Evolutionary conservation across 2,329 filamentous ascomycete species (phyloP), one percentile per base, ranked within the genome.

Genomic region (Hypoxylon sp.): DNA sequence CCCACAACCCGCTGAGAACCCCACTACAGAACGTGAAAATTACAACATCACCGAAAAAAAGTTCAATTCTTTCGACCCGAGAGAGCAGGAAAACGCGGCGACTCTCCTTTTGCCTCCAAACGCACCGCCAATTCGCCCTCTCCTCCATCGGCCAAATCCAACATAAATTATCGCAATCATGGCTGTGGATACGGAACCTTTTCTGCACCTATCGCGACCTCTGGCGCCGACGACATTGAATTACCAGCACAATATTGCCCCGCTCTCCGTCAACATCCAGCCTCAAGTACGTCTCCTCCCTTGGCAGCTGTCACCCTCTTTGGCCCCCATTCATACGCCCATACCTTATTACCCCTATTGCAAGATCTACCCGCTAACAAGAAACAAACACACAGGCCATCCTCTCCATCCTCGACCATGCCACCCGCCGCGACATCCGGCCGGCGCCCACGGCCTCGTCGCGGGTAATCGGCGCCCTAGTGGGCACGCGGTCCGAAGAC

Each of bases 381-480:
- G 21, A 2, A 41, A 11, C 29, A 29, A 30, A 61, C 30, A 11
- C 63, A 45, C 41, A 90, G 88, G 88, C 88, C 63, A 83, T 91
- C 69, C 84, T 97, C 84, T 85, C 90, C 77, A 87, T 97, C 85
- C 83, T 97, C 79, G 96, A 99, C 83, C 96, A 99, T 85, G 94
- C 95, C 73, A 88, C 95, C 73, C 93, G 96, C 81, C 91, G 95
- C 77, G 94, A 96, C 76, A 82, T 82, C 72, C 83, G 82, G 73
- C 85, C 88, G 72, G 90, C 91, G 71, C 93, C 97, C 9, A 67
- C 73, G 2, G 72, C 67, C 81, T 94, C 96, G 77, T 93, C 96
- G 76, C 92, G 96, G 77, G 96, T 99, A 70, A 99, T 99, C 77
- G 96, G 96, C 76, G 97, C 96, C 65, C 89, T 99, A 61, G 90